These are phyloP conservation scores for Chlorella sorokiniana DNA, from an alignment of 139 green algal species.

Conservation along the genomic window DNA sequence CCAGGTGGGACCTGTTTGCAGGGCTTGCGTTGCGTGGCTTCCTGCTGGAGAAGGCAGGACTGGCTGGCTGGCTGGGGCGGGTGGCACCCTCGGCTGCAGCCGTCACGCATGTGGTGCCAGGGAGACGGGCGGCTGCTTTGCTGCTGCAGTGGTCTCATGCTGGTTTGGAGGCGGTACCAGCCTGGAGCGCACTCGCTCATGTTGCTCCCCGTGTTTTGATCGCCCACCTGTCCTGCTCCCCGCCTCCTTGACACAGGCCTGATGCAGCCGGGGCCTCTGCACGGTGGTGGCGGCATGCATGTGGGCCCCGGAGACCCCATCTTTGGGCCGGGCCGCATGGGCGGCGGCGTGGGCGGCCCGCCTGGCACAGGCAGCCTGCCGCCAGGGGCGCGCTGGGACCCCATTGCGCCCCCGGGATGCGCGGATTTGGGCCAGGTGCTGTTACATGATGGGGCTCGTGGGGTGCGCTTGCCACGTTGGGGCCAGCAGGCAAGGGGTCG, in stretches of 20 bases:
- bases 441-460: not conserved
- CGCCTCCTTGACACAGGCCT: conserved; percentile 7
- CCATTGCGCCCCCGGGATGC: conserved; percentile 56
- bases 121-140: not conserved
- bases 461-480: not conserved
- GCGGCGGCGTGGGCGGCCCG: not conserved
- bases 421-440: conserved; percentile 44
- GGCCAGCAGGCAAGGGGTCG: too few relatives aligned
- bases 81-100: not conserved
- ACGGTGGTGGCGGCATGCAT: conserved; percentile 50
- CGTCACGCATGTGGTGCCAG: not conserved
- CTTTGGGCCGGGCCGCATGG: conserved; percentile 42
- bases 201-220: not conserved
- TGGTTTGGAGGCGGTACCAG: not conserved
- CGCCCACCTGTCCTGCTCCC: not conserved
- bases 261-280: conserved; percentile 12
- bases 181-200: not conserved
- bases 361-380: not conserved
- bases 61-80: not conserved
- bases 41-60: conserved; percentile 1
- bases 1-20: not conserved
- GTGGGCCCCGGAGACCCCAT: conserved; percentile 56
- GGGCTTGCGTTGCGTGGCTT: not conserved
- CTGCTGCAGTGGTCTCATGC: not conserved
- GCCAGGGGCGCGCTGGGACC: conserved; percentile 51